Evolutionary conservation across 768 basidiomycete species (phyloP).

Genomic region (Xerocomellus intermedius): DNA sequence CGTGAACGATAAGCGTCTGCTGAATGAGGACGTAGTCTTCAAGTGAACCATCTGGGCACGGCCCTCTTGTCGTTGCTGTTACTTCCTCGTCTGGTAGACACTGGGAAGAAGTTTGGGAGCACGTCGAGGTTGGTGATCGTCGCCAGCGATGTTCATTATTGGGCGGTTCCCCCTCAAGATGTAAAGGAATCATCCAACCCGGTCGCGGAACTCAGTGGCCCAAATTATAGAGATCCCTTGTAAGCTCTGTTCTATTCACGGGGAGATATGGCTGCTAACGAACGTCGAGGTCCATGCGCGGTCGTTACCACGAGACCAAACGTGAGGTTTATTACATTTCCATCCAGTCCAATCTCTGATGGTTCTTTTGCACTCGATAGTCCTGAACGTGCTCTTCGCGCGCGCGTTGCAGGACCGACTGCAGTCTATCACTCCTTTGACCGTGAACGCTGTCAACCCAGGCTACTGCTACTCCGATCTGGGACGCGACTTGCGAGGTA

Average conservation of each 20-base stretch:
- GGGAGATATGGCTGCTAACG: not conserved
- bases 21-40: conserved; percentile 22
- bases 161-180: conserved; percentile 15
- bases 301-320: conserved; percentile 29
- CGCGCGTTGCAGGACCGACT: conserved; percentile 27
- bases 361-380: conserved; percentile 2
- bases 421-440: conserved; percentile 20
- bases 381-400: conserved; percentile 32
- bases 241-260: not conserved
- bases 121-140: conserved; percentile 32
- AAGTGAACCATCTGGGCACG: conserved; percentile 37
- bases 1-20: not conserved
- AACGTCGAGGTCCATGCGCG: conserved; percentile 9
- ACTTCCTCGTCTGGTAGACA: conserved; percentile 29
- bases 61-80: conserved; percentile 33
- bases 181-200: conserved; percentile 21
- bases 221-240: conserved; percentile 20
- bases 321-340: conserved; percentile 11
- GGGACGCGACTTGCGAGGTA: conserved; percentile 1
- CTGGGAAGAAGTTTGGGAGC: conserved; percentile 22
- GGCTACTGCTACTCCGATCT: conserved; percentile 34
- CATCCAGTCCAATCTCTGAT: not conserved
- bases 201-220: conserved; percentile 23
- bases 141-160: conserved; percentile 30
- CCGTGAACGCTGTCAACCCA: conserved; percentile 26